Percentiles rank a stretch among this genome's conserved stretches.
Conservation (phyloP, 768 basidiomycete species). For the Suillus subalutaceus region DNA sequence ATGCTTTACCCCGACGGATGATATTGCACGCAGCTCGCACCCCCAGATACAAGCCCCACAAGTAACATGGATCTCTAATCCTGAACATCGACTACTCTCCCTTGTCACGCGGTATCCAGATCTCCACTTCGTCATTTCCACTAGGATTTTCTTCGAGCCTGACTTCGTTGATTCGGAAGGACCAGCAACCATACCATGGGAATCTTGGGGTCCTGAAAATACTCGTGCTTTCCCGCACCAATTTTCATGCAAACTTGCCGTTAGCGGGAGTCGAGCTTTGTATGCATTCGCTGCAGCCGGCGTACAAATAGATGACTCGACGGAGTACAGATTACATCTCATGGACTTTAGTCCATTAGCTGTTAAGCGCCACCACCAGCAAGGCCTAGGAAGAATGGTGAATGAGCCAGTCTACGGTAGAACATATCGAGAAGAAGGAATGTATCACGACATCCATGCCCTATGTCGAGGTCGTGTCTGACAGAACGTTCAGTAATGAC, state of each 20-base stretch:
- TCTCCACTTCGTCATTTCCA: neutral
- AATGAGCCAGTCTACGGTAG: neutral
- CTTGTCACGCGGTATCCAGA: neutral
- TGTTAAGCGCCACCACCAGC: neutral
- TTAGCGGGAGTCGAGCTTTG: neutral
- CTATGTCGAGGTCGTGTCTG: neutral
- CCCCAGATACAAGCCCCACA: neutral
- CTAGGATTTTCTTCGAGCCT: slow-evolving; percentile 1
- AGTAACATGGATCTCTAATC: neutral
- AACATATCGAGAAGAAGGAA: neutral
- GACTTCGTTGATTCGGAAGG: neutral
- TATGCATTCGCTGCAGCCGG: neutral
- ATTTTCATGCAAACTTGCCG: neutral
- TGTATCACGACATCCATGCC: neutral
- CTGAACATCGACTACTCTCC: neutral
- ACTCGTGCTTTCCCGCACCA: neutral
- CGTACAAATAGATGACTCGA: neutral
- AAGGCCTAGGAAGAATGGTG: neutral
- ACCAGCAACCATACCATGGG: neutral
- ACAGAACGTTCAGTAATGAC: neutral
- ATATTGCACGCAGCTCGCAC: neutral
- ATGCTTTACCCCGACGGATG: neutral
- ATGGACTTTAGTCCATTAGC: slow-evolving; percentile 1
- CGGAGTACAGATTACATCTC: neutral
- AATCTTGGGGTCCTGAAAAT: neutral